Conservation (phyloP, 2,329 filamentous ascomycete genomes). For the Trichoderma brevicompactum region DNA sequence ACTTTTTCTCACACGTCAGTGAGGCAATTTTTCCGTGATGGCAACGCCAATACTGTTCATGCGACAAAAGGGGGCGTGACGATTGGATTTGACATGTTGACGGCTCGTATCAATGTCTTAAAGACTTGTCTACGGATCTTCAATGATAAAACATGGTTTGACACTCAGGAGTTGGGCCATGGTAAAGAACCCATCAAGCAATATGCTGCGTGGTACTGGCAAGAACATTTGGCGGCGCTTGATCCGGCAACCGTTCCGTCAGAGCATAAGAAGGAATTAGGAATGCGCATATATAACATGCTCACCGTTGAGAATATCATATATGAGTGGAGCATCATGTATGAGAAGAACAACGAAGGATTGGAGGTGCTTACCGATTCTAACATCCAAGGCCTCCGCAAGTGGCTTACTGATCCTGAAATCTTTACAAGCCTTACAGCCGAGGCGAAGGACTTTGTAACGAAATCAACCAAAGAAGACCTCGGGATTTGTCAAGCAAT, state of each 20-base stretch:
- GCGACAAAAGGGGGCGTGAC: conserved; percentile 31
- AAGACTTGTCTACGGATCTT: conserved; percentile 48
- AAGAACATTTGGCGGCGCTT: conserved; percentile 46
- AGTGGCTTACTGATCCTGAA: conserved; percentile 44
- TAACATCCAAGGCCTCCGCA: conserved; percentile 44
- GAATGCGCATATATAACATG: conserved; percentile 43
- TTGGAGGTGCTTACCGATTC: conserved; percentile 47
- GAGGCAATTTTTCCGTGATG: conserved; percentile 46
- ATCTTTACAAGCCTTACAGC: conserved; percentile 39
- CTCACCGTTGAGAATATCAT: conserved; percentile 45
- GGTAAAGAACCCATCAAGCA: conserved; percentile 42
- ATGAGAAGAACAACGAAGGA: conserved; percentile 48
- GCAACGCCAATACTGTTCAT: conserved; percentile 36
- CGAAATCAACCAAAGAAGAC: conserved; percentile 34
- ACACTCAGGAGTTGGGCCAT: conserved; percentile 35
- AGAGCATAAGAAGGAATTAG: conserved; percentile 42
- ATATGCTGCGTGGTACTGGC: conserved; percentile 53
- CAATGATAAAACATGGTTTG: conserved; percentile 41
- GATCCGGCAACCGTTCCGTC: conserved; percentile 37
- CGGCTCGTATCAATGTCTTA: conserved; percentile 45
- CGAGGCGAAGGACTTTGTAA: conserved; percentile 41
- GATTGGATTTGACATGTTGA: conserved; percentile 43
- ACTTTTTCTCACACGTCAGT: conserved; percentile 49
- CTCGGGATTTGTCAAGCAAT: conserved; percentile 45
- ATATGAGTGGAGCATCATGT: conserved; percentile 48